Evolutionary conservation across 2,329 filamentous ascomycete genomes (phyloP).

Genomic region (Plectosphaerella sp.): DNA sequence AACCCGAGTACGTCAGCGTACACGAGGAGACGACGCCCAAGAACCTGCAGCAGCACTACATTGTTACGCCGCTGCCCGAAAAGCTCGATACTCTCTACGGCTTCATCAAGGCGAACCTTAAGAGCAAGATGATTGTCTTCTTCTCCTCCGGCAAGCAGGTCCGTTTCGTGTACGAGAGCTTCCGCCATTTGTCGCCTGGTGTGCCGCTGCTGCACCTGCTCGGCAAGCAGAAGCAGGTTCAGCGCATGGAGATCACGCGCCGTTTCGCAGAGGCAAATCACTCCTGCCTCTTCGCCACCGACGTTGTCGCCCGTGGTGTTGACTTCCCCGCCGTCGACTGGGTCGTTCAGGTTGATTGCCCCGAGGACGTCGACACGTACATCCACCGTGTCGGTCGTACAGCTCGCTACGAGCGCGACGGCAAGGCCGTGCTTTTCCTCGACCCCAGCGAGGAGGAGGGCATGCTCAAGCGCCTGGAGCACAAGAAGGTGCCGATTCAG

Average conservation of each 20-base stretch:
- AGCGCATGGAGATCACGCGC: conserved; percentile 80
- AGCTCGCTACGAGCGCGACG: conserved; percentile 85
- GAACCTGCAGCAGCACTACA: conserved; percentile 85
- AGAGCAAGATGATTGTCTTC: conserved; percentile 93
- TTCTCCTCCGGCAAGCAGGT: conserved; percentile 95
- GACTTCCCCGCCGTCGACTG: conserved; percentile 97
- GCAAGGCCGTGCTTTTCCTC: conserved; percentile 83
- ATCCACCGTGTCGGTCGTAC: conserved; percentile 95
- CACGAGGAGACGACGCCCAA: conserved; percentile 85
- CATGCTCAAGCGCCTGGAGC: conserved; percentile 81
- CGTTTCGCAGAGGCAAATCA: conserved; percentile 78
- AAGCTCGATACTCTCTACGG: conserved; percentile 92
- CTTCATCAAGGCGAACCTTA: conserved; percentile 86
- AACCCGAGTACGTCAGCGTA: conserved; percentile 93
- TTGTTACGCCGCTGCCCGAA: conserved; percentile 76
- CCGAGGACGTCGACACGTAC: conserved; percentile 95
- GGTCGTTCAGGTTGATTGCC: conserved; percentile 98
- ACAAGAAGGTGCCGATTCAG: conserved; percentile 86
- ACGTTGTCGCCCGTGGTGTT: conserved; percentile 88
- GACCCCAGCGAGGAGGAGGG: conserved; percentile 88
- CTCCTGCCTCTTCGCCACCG: conserved; percentile 89
- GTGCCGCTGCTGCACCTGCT: conserved; percentile 90
- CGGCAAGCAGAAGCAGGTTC: conserved; percentile 87
- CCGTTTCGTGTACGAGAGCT: conserved; percentile 89
- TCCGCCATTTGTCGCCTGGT: conserved; percentile 90